Conservation (phyloP, 108 stramenopile genomes). For the Pseudonitzschia multiseries region DNA sequence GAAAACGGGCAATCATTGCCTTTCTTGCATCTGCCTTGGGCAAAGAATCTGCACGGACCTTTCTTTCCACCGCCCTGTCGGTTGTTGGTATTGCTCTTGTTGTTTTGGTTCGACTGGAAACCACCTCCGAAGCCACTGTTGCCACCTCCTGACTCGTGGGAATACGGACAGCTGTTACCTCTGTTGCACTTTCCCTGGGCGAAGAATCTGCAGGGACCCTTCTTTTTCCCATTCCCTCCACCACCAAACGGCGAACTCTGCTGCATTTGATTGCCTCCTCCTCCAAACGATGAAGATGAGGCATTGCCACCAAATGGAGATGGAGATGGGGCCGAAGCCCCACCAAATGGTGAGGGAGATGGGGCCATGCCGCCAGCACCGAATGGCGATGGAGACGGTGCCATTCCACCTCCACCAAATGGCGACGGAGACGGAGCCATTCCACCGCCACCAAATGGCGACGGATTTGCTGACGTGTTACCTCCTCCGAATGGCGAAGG, state of each 20-base stretch:
- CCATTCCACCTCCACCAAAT: too few species aligned
- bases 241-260: constrained; percentile 33
- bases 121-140: constrained; percentile 21
- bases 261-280: constrained; percentile 8
- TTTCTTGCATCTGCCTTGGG: constrained; percentile 65
- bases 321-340: constrained; percentile 15
- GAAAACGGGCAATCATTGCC: constrained; percentile 76
- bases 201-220: constrained; percentile 72
- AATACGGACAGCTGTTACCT: constrained; percentile 73
- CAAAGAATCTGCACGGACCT: constrained; percentile 75
- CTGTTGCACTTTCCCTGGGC: constrained; percentile 68
- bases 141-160: constrained; percentile 50
- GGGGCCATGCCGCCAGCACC: constrained; percentile 11
- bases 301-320: constrained; percentile 22
- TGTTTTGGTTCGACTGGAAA: constrained; percentile 10
- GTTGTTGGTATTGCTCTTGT: constrained; percentile 2
- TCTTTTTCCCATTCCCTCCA: constrained; percentile 19
- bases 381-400: constrained; percentile 22
- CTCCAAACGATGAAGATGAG: constrained; percentile 10
- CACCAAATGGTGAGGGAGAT: constrained; percentile 8
- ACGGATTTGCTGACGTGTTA: not conserved
- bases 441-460: too few species aligned
- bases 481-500: constrained; percentile 15
- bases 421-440: too few species aligned
- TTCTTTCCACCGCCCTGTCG: constrained; percentile 14